Conservation (phyloP, 257 asterid genomes). For the Forsythia suspensa region DNA sequence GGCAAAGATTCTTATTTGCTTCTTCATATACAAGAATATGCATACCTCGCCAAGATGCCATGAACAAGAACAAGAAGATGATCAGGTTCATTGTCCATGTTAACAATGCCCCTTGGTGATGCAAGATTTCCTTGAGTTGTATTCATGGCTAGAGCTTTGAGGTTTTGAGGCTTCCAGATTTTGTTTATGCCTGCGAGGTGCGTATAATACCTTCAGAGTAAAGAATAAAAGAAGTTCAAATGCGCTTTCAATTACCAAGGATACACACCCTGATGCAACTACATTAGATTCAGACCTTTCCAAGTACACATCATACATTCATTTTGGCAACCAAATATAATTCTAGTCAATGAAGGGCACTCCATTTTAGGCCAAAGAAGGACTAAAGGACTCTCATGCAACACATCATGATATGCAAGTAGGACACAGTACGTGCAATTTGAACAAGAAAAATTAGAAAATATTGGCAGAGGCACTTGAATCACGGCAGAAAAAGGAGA, state of each 20-base stretch:
- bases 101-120: conserved; percentile 36
- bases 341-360: not conserved
- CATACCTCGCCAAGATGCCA: conserved; percentile 87
- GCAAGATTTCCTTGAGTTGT: conserved; percentile 55
- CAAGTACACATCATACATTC: not conserved
- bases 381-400: not conserved
- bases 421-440: not conserved
- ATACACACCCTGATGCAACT: conserved; percentile 1
- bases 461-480: not conserved
- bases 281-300: conserved; percentile 1
- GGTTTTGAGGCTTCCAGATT: conserved; percentile 45
- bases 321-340: not conserved
- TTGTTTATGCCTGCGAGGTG: conserved; percentile 51
- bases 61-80: conserved; percentile 99
- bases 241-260: not conserved
- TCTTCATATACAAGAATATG: not conserved
- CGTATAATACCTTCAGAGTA: conserved; percentile 10
- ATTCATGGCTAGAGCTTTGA: conserved; percentile 68
- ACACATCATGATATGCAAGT: not conserved
- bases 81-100: conserved; percentile 60
- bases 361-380: not conserved
- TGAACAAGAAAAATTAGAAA: not conserved
- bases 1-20: conserved; percentile 5
- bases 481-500: not conserved
- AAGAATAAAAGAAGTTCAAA: not conserved